Percentiles rank a stretch among this genome's conserved stretches.
phyloP scores from a whole-genome alignment of 83 land plant species.

The Picea engelmannii region DNA sequence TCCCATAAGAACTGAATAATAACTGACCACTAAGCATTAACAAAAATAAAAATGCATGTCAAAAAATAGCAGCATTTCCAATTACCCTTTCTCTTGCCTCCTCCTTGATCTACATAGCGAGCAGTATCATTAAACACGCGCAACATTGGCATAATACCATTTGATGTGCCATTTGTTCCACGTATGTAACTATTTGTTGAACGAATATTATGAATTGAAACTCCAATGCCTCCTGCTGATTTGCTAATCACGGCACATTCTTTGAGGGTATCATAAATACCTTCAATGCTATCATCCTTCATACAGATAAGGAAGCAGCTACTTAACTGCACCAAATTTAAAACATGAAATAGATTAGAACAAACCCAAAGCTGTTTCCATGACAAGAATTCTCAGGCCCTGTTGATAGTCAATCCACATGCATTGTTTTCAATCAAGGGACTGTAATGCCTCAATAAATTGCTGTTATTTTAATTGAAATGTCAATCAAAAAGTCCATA shows the following conservation, averaged over 20 bases:
- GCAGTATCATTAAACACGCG: conserved; percentile 98
- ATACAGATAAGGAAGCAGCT: conserved; percentile 95
- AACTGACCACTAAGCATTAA: background rate
- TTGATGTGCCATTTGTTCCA: conserved; percentile 95
- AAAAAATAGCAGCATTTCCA: background rate
- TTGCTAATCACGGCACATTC: conserved; percentile 99
- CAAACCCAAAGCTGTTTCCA: background rate
- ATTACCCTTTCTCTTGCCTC: conserved; percentile 96
- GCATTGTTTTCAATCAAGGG: too few species aligned
- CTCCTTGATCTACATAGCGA: conserved; percentile 98
- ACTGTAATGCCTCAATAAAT: too few species aligned
- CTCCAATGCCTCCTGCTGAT: conserved; percentile 96
- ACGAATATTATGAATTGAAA: conserved; percentile 87
- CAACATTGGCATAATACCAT: conserved; percentile 97
- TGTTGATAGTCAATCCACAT: too few species aligned
- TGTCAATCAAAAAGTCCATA: background rate
- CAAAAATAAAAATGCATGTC: background rate
- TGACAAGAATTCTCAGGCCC: too few species aligned
- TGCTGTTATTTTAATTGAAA: too few species aligned
- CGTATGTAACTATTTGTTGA: conserved; percentile 91
- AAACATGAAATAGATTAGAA: background rate
- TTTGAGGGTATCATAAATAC: conserved; percentile 94
- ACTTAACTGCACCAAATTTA: conserved; percentile 60
- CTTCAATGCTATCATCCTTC: conserved; percentile 97
- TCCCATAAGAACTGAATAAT: background rate